Evolutionary conservation across 345 rosid genomes (phyloP).

Genomic region (Linum usitatissimum): DNA sequence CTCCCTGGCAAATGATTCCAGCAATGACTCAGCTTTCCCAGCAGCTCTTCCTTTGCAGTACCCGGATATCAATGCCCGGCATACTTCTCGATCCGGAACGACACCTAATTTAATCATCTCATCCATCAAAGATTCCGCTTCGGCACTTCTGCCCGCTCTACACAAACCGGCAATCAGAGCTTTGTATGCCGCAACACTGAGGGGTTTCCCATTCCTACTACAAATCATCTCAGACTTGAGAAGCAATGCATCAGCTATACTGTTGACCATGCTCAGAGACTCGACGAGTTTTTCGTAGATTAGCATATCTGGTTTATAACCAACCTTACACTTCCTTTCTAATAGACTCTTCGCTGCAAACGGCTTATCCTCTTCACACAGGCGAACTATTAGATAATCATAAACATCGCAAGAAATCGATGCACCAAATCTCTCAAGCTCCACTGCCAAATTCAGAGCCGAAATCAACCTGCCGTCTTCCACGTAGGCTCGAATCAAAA

Average conservation of each 20-base stretch:
- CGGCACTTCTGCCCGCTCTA: slow-evolving; percentile 31
- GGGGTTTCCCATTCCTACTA: slow-evolving; percentile 21
- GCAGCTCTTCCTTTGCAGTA: slow-evolving; percentile 43
- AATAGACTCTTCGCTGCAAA: slow-evolving; percentile 78
- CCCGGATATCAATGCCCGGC: slow-evolving; percentile 41
- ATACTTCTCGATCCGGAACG: slow-evolving; percentile 44
- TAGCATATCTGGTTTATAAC: slow-evolving; percentile 31
- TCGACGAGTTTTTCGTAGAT: slow-evolving; percentile 39
- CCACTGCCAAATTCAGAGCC: slow-evolving; percentile 64
- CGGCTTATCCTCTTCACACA: slow-evolving; percentile 57
- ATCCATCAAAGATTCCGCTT: slow-evolving; percentile 46
- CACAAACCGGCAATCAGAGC: slow-evolving; percentile 52
- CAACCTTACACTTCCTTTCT: slow-evolving; percentile 32
- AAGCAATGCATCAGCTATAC: slow-evolving; percentile 38
- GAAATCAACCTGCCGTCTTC: slow-evolving; percentile 50
- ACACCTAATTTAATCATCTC: slow-evolving; percentile 51
- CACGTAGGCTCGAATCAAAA: slow-evolving; percentile 46
- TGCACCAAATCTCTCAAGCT: slow-evolving; percentile 48
- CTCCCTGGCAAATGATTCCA: slow-evolving; percentile 46
- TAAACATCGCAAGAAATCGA: slow-evolving; percentile 38
- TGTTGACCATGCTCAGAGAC: slow-evolving; percentile 38
- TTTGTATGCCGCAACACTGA: slow-evolving; percentile 26
- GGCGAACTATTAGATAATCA: slow-evolving; percentile 35
- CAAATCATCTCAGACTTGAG: slow-evolving; percentile 42
- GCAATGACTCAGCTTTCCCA: slow-evolving; percentile 44